phyloP scores from a whole-genome alignment of 257 asterid genomes.

The Solanum piurae region DNA sequence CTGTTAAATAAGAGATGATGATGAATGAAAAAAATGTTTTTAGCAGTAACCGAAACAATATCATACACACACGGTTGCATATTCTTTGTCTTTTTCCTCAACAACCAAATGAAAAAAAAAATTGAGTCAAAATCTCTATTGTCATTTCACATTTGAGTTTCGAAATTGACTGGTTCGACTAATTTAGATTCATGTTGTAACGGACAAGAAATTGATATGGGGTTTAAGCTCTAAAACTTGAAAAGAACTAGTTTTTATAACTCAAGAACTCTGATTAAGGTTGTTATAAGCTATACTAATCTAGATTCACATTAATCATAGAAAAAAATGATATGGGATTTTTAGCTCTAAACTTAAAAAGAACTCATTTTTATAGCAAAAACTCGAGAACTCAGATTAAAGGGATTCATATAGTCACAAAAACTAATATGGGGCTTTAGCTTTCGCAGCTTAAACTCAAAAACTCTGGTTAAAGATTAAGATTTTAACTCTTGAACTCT shows the following conservation, averaged over 20 bases:
- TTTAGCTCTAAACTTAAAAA: not conserved
- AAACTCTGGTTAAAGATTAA: not conserved
- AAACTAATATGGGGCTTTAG: not conserved
- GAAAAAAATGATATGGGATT: not conserved
- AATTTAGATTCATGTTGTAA: not conserved
- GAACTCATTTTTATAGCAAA: too few relatives aligned
- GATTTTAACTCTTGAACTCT: not conserved
- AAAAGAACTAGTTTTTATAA: not conserved
- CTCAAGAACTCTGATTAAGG: not conserved
- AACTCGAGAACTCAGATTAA: not conserved
- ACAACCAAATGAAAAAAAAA: constrained; percentile 21
- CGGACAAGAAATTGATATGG: not conserved
- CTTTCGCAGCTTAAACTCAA: not conserved
- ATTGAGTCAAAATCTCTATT: not conserved
- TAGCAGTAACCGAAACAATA: constrained; percentile 16
- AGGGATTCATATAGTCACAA: not conserved
- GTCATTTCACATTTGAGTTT: not conserved
- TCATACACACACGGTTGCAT: constrained; percentile 22
- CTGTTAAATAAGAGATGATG: not conserved
- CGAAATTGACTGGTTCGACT: not conserved
- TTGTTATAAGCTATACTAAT: not conserved
- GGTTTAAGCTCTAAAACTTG: not conserved
- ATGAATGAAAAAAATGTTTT: not conserved
- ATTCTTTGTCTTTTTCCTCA: constrained; percentile 44
- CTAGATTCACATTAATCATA: not conserved